Base-by-base conservation (phyloP, 2,329 filamentous ascomycete genomes). In the Cladosporium sp. region DNA sequence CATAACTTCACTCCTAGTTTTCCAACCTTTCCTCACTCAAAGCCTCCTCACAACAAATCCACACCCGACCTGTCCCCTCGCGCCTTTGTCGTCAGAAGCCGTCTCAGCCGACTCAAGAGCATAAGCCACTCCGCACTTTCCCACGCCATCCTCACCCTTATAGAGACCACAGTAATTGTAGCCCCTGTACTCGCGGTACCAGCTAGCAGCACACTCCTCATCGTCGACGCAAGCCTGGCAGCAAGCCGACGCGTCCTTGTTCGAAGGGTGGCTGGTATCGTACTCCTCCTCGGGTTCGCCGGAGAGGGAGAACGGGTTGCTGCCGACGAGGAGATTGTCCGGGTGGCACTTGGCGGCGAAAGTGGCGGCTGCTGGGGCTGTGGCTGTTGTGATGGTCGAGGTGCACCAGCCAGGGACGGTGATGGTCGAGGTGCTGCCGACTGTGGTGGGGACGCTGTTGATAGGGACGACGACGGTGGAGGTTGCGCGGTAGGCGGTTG, bases 181-280 rank as follows among this genome's bases (percentile, higher is more conserved):
- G 12, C 28, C 28, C 28, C 28, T 7, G 12, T 32, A 32, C 28
- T 25, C 39, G 39, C 39, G 12, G 39, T 13, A 13, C 39, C 39
- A 15, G 12, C 39, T 13, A 42, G 37, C 51, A 4, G 32, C 40
- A 32, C 51, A 55, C 22, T 45, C 32, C 19, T 22, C 19, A 20
- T 55, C 39, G 20, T 55, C 51, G 19, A 45, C 37, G 25, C 51
- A 55, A 7, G 51, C 51, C 39, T 55, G 51, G 51, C 51, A 55
- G 40, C 51, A 55, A 4, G 51, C 37, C 2, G 51, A 55, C 15
- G 51, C 37, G 40, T 55, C 51, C 25, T 55, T 55, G 51, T 44
- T n/a, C 25, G 51, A 25, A 25, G 37, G 37, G 32, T 22, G n/a
- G 25, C 13, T 24, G 19, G 42, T 28, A 7, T 32, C 28, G 28